phyloP scores from a whole-genome alignment of 345 rosid genomes.

The Moringa oleifera region DNA sequence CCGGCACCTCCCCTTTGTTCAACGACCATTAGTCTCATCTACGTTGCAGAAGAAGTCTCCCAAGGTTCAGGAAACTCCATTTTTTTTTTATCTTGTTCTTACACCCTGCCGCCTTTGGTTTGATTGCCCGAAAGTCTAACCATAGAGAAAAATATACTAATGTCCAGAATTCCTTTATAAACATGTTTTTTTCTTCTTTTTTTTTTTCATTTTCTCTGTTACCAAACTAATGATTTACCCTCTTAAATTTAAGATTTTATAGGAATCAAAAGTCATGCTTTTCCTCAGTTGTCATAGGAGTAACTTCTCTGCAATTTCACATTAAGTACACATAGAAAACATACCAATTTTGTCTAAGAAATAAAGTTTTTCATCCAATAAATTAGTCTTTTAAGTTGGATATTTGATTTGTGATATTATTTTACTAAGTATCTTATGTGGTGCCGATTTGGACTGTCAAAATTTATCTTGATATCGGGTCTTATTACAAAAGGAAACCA shows the following conservation, averaged over 20 bases:
- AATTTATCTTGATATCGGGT: too few species aligned
- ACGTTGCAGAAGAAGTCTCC: neutral
- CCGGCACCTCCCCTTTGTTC: constrained; percentile 18
- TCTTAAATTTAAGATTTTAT: too few species aligned
- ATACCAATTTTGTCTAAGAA: too few species aligned
- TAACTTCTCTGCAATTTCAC: neutral
- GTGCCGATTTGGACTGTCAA: neutral
- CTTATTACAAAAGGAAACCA: too few species aligned
- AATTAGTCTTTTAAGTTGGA: neutral
- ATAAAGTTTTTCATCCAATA: too few species aligned
- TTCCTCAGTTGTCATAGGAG: too few species aligned
- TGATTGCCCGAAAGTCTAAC: neutral
- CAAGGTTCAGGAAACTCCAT: neutral
- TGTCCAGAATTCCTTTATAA: neutral
- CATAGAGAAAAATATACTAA: neutral
- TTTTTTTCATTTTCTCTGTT: too few species aligned
- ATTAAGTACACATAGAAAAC: neutral
- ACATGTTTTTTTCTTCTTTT: too few species aligned
- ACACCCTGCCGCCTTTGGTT: constrained; percentile 7
- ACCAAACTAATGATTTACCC: too few species aligned
- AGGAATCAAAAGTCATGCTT: too few species aligned
- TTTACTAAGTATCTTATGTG: constrained; percentile 7
- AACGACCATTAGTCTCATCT: constrained; percentile 19
- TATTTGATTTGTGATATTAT: neutral
- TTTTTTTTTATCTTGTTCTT: neutral